Conservation (phyloP, 345 rosid species). For the Sonneratia caseolaris region DNA sequence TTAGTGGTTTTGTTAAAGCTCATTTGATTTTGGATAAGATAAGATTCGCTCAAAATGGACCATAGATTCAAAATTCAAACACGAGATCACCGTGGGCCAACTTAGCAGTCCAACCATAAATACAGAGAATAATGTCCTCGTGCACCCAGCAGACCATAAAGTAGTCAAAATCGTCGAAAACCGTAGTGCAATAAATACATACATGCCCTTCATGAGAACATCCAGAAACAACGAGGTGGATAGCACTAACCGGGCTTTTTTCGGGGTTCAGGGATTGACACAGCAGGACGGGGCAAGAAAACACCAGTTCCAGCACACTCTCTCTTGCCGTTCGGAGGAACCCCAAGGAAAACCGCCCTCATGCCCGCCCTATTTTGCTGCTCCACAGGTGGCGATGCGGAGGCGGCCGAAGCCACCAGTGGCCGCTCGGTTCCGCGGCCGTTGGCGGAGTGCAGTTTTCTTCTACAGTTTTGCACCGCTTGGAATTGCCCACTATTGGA, state of each 20-base stretch:
- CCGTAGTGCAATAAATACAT: background rate
- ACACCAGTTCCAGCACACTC: slow-evolving; percentile 81
- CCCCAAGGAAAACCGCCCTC: slow-evolving; percentile 53
- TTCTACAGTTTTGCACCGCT: slow-evolving; percentile 15
- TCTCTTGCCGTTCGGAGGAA: slow-evolving; percentile 24
- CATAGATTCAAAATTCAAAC: background rate
- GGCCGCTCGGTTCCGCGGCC: background rate
- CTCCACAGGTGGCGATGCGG: slow-evolving; percentile 55
- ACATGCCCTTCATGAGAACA: background rate
- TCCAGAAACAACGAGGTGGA: background rate
- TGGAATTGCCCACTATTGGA: slow-evolving; percentile 8
- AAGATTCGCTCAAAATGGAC: background rate
- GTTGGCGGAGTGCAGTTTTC: background rate
- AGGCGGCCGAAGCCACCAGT: slow-evolving; percentile 26
- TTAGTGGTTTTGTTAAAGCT: background rate
- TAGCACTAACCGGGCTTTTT: slow-evolving; percentile 43
- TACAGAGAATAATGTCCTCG: background rate
- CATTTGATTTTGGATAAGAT: background rate
- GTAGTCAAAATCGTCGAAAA: background rate
- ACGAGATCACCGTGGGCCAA: background rate
- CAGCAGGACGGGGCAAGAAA: slow-evolving; percentile 60
- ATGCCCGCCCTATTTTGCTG: slow-evolving; percentile 35
- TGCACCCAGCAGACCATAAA: background rate
- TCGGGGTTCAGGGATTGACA: slow-evolving; percentile 24
- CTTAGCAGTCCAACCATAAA: background rate